Percentiles rank a stretch among this genome's conserved stretches.
Evolutionary conservation across 2,329 filamentous ascomycete species (phyloP).

Genomic region (Teratosphaeria pseudoeucalypti): DNA sequence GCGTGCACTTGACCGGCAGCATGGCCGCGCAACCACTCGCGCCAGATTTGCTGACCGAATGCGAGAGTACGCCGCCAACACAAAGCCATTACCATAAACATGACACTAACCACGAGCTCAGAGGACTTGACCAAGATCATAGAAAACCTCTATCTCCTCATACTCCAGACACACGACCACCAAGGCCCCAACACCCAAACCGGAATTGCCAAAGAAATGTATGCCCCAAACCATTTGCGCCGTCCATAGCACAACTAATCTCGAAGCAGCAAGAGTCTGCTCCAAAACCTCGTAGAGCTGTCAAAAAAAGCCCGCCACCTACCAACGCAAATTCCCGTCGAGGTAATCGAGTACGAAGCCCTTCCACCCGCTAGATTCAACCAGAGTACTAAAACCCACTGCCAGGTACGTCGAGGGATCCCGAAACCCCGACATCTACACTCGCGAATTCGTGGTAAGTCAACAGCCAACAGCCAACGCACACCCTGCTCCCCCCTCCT

Average conservation of each 20-base stretch:
- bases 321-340: conserved; percentile 46
- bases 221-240: neutral
- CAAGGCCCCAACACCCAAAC: conserved; percentile 46
- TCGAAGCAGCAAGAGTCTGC: conserved; percentile 37
- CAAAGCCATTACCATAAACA: neutral
- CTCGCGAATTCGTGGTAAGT: conserved; percentile 47
- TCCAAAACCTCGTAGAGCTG: conserved; percentile 44
- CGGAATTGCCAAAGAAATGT: conserved; percentile 50
- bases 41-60: neutral
- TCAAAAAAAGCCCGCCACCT: conserved; percentile 39
- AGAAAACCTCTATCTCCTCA: conserved; percentile 50
- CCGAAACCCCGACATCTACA: conserved; percentile 58
- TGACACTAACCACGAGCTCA: conserved; percentile 5
- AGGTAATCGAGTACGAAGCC: conserved; percentile 43
- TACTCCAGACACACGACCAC: conserved; percentile 51
- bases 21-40: neutral
- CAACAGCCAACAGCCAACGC: neutral
- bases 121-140: conserved; percentile 51
- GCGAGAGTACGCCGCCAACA: neutral
- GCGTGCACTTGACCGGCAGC: neutral
- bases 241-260: conserved; percentile 4
- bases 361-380: neutral
- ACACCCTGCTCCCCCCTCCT: too few relatives aligned
- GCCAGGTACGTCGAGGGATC: conserved; percentile 47
- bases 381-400: neutral